Evolutionary conservation across 208 protist species (phyloP).

Genomic region (Trypanosomatidae sp.): DNA sequence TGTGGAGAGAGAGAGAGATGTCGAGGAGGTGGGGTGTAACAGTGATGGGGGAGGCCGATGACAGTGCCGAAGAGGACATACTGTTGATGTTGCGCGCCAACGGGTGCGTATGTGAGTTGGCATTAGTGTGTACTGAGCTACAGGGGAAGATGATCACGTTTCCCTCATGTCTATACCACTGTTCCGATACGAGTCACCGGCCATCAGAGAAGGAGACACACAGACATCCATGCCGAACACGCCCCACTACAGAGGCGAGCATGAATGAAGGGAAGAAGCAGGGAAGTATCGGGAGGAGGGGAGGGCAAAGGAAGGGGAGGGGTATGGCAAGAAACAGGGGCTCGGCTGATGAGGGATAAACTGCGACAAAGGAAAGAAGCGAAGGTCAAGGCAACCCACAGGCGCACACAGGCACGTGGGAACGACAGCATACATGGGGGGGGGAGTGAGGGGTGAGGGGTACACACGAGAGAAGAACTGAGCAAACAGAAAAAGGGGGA

Average conservation of each 20-base stretch:
- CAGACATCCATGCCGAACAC: background rate
- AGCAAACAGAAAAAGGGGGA: slow-evolving; percentile 16
- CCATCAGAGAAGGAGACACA: background rate
- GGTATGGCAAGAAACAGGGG: background rate
- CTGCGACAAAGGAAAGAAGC: background rate
- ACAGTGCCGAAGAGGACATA: background rate
- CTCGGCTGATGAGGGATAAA: background rate
- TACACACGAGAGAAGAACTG: slow-evolving; percentile 10
- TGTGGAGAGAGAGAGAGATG: background rate
- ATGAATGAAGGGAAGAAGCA: background rate
- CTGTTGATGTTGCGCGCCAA: background rate
- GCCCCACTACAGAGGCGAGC: slow-evolving; percentile 1
- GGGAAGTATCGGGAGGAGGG: slow-evolving; percentile 14
- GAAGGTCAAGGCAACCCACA: background rate
- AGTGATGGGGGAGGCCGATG: background rate
- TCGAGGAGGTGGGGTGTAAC: background rate
- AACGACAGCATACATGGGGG: background rate
- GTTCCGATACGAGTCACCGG: background rate
- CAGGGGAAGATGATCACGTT: background rate
- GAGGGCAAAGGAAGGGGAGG: background rate
- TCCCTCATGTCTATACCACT: background rate
- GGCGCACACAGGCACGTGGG: background rate
- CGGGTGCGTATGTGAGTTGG: background rate
- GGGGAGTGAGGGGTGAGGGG: too few relatives aligned
- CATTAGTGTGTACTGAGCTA: background rate